phyloP scores from a whole-genome alignment of 2,329 filamentous ascomycete genomes.

The Tolypocladium pustulatum region DNA sequence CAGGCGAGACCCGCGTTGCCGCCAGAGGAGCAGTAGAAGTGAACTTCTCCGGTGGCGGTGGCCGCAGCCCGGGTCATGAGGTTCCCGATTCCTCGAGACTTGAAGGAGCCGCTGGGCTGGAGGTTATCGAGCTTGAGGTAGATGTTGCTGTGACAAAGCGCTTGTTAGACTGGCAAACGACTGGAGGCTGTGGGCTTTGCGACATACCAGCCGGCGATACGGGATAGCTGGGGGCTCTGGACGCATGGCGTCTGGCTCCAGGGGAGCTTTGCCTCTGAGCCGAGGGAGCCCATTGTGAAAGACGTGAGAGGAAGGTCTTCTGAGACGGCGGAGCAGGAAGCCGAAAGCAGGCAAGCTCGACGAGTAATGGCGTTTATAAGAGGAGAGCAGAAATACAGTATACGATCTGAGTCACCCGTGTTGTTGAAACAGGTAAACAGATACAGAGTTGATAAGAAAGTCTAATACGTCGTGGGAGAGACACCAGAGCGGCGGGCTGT shows the following conservation, averaged over 20 bases:
- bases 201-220: constrained; percentile 59
- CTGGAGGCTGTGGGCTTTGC: background rate
- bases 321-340: background rate
- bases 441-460: background rate
- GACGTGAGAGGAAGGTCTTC: background rate
- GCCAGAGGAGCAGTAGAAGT: constrained; percentile 73
- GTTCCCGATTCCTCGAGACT: constrained; percentile 67
- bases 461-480: background rate
- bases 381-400: background rate
- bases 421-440: constrained; percentile 1
- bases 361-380: background rate
- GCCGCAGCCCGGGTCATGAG: constrained; percentile 42
- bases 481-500: background rate
- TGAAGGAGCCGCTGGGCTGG: constrained; percentile 80
- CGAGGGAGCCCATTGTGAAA: constrained; percentile 29
- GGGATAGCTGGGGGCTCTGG: constrained; percentile 55
- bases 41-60: constrained; percentile 26
- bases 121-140: constrained; percentile 80
- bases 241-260: constrained; percentile 66
- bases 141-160: constrained; percentile 45
- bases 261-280: constrained; percentile 33
- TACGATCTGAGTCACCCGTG: background rate
- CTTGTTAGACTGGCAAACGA: background rate
- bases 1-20: constrained; percentile 81
- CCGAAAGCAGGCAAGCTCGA: background rate